These are phyloP conservation scores for Vachellia pachyceras DNA, from an alignment of 306 rosid genomes.

Conservation along the genomic window DNA sequence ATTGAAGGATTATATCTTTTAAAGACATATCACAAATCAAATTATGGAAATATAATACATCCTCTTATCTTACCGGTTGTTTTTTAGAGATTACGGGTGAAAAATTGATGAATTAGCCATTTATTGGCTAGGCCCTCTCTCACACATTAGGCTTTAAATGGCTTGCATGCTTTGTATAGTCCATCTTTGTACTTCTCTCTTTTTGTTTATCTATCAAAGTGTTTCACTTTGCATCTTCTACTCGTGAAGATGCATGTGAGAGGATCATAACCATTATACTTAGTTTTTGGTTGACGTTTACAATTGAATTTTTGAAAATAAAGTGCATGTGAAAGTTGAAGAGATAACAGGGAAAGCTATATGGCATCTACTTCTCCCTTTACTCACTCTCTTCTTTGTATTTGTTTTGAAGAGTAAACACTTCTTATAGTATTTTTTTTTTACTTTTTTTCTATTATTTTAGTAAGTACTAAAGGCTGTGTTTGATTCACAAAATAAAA, in stretches of 20 bases:
- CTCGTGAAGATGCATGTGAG: neutral
- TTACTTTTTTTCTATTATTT: neutral
- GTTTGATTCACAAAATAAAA: neutral
- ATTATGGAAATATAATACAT: no score
- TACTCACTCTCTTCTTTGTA: neutral
- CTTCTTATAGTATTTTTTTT: neutral
- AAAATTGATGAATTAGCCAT: neutral
- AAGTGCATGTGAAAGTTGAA: neutral
- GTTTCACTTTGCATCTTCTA: neutral
- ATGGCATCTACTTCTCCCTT: neutral
- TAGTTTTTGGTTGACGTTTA: neutral
- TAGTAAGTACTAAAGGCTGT: neutral
- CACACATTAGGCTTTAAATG: neutral
- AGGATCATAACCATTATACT: neutral
- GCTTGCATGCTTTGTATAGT: neutral
- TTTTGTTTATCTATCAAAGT: neutral
- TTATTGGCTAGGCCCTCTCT: neutral
- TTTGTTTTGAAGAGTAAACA: neutral
- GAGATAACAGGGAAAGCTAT: neutral
- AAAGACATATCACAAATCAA: no score
- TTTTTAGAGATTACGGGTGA: no score
- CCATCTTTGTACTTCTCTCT: neutral
- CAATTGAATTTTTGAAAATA: neutral
- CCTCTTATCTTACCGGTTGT: no score
- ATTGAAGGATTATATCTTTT: no score